A percentile compares a stretch with the other conserved stretches of the same genome.
Conservation (phyloP, 2,329 filamentous ascomycete species). For the Aspergillus oerlinghausenensis region DNA sequence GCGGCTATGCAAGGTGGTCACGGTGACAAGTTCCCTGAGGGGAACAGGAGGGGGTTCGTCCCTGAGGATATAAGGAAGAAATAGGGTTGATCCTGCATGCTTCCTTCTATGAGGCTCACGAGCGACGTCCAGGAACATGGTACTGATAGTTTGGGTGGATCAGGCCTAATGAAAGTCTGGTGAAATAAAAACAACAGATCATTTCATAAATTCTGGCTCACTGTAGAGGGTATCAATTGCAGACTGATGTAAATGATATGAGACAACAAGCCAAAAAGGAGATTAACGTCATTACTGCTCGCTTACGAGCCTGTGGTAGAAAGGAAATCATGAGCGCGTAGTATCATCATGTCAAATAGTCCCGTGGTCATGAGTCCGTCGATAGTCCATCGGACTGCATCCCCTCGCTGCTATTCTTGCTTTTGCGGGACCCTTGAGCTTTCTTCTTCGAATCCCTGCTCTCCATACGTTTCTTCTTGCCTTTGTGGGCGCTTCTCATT, state of each 20-base stretch:
- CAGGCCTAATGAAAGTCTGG: neutral
- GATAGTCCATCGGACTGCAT: neutral
- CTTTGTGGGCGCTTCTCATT: slow-evolving; percentile 15
- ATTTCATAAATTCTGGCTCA: neutral
- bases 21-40: slow-evolving; percentile 6
- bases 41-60: slow-evolving; percentile 8
- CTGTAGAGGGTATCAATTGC: slow-evolving; percentile 8
- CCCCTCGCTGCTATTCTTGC: slow-evolving; percentile 18
- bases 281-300: neutral
- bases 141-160: neutral
- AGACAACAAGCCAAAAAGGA: neutral
- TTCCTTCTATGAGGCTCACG: neutral
- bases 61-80: neutral
- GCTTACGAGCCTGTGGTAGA: neutral
- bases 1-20: slow-evolving; percentile 11
- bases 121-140: neutral
- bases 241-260: slow-evolving; percentile 6
- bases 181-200: neutral
- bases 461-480: slow-evolving; percentile 25
- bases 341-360: neutral
- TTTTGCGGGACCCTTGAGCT: slow-evolving; percentile 12
- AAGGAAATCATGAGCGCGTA: neutral
- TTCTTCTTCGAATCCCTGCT: slow-evolving; percentile 23
- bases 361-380: neutral
- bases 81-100: neutral